Evolutionary conservation across 352 stramenopile genomes (phyloP).

Genomic region (Phytopythium ostracodes): DNA sequence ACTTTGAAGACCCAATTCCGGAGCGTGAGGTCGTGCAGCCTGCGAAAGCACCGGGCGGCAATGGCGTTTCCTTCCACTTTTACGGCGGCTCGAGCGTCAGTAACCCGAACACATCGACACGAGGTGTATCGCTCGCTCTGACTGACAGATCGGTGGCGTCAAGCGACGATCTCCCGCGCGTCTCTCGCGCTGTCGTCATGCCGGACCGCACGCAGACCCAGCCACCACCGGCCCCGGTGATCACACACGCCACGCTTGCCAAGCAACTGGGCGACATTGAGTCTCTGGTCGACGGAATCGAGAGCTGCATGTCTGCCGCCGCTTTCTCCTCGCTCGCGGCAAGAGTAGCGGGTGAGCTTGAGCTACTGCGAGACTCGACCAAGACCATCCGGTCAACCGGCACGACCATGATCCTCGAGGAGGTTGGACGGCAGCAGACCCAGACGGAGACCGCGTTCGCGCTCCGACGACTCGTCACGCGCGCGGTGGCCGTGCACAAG

Average conservation of each 20-base stretch:
- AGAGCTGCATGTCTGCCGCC: conserved; percentile 29
- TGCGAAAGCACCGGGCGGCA: conserved; percentile 14
- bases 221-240: conserved; percentile 9
- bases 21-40: conserved; percentile 11
- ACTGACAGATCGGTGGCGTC: conserved; percentile 13
- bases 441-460: conserved; percentile 38
- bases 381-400: conserved; percentile 67
- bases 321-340: conserved; percentile 38
- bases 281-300: conserved; percentile 51
- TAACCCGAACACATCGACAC: neutral
- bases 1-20: conserved; percentile 12
- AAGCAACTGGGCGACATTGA: conserved; percentile 58
- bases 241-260: conserved; percentile 28
- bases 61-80: conserved; percentile 64
- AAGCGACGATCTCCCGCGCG: conserved; percentile 23
- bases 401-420: conserved; percentile 53
- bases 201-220: conserved; percentile 9
- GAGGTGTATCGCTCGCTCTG: conserved; percentile 13
- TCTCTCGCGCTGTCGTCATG: conserved; percentile 45
- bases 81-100: conserved; percentile 25
- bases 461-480: conserved; percentile 49
- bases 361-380: conserved; percentile 49
- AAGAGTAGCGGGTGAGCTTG: conserved; percentile 44
- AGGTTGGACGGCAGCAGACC: conserved; percentile 37
- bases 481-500: conserved; percentile 41